These are phyloP conservation scores for Metschnikowia vanudenii DNA, from an alignment of 805 yeast genomes.

Conservation along the genomic window DNA sequence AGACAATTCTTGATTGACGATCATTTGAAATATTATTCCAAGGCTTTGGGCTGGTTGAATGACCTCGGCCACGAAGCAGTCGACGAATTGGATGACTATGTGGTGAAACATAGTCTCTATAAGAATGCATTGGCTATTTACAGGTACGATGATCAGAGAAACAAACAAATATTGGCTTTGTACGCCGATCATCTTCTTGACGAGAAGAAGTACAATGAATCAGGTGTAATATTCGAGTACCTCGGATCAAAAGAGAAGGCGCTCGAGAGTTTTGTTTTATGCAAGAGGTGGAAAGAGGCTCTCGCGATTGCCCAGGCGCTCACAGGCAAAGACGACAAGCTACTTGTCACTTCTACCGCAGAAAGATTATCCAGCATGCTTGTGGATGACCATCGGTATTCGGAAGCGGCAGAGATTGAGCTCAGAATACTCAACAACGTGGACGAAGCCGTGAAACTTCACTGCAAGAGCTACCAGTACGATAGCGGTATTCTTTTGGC, in stretches of 20 bases:
- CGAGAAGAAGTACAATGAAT: constrained; percentile 61
- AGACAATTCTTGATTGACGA: constrained; percentile 78
- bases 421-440: constrained; percentile 57
- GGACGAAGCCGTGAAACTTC: constrained; percentile 60
- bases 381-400: constrained; percentile 66
- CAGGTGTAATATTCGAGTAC: constrained; percentile 76
- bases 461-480: constrained; percentile 72
- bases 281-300: constrained; percentile 85
- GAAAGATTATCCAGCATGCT: constrained; percentile 59
- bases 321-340: constrained; percentile 22
- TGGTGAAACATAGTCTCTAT: constrained; percentile 67
- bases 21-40: constrained; percentile 60
- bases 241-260: constrained; percentile 59
- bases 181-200: constrained; percentile 65
- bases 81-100: constrained; percentile 65
- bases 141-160: constrained; percentile 54
- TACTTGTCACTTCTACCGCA: constrained; percentile 46
- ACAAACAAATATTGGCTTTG: constrained; percentile 50
- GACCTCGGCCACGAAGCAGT: constrained; percentile 40
- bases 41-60: constrained; percentile 66
- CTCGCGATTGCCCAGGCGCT: constrained; percentile 51
- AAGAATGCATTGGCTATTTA: constrained; percentile 63
- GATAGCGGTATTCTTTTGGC: constrained; percentile 75
- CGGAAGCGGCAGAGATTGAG: constrained; percentile 79
- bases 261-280: constrained; percentile 63